Evolutionary conservation across 2,329 filamentous ascomycete species (phyloP).

Genomic region (Neospermospora avenae): DNA sequence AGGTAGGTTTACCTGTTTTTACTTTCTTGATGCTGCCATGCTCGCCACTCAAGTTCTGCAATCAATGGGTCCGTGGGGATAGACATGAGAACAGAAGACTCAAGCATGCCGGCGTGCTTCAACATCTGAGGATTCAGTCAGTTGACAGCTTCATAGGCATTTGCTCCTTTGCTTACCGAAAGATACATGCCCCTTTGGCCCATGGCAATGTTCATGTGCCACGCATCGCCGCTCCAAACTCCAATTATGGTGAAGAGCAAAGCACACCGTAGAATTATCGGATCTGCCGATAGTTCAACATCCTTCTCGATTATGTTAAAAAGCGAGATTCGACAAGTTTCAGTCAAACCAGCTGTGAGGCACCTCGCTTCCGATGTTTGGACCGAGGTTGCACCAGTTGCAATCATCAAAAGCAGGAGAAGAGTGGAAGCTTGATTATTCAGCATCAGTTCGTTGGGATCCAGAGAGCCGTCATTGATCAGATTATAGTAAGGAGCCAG

Average conservation of each 20-base stretch:
- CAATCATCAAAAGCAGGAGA: constrained; percentile 68
- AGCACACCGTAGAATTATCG: constrained; percentile 61
- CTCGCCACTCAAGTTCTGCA: constrained; percentile 54
- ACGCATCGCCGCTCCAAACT: constrained; percentile 73
- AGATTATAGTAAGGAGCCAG: constrained; percentile 65
- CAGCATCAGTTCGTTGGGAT: constrained; percentile 65
- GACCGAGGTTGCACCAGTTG: constrained; percentile 65
- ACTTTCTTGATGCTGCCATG: constrained; percentile 64
- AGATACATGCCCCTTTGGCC: constrained; percentile 72
- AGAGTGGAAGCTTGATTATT: constrained; percentile 64
- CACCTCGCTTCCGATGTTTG: constrained; percentile 62
- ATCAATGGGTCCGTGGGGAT: constrained; percentile 41
- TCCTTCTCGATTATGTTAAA: constrained; percentile 72
- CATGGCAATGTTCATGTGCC: constrained; percentile 76
- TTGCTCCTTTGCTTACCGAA: constrained; percentile 42
- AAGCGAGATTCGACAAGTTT: constrained; percentile 68
- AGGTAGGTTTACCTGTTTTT: constrained; percentile 51
- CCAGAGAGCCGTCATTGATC: constrained; percentile 55
- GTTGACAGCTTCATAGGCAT: neutral
- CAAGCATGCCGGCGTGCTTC: constrained; percentile 64
- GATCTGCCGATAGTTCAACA: constrained; percentile 63
- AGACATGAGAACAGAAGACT: constrained; percentile 45
- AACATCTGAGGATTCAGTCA: constrained; percentile 51
- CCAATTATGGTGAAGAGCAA: constrained; percentile 66
- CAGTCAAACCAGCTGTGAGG: constrained; percentile 63